phyloP scores from a whole-genome alignment of 1,139 yeast genomes.

The Kazachstania sp. region DNA sequence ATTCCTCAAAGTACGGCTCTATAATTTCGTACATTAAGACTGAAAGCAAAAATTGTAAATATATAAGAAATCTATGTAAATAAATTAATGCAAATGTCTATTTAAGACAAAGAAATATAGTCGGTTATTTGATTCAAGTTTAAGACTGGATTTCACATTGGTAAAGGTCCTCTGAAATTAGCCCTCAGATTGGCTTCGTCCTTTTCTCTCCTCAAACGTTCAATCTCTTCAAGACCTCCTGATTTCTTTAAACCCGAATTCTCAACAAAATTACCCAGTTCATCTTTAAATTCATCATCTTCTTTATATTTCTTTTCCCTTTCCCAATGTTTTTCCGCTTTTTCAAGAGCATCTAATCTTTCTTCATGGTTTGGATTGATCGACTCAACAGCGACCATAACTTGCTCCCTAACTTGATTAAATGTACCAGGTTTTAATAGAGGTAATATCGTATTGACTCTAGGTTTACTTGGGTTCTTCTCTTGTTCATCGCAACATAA shows the following conservation, averaged over 20 bases:
- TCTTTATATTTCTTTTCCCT: constrained; percentile 55
- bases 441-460: constrained; percentile 36
- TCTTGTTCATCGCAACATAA: constrained; percentile 75
- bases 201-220: constrained; percentile 54
- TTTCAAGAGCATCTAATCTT: constrained; percentile 78
- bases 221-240: constrained; percentile 86
- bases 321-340: constrained; percentile 74
- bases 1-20: not conserved
- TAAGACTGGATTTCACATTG: not conserved
- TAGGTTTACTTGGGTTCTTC: constrained; percentile 37
- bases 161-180: constrained; percentile 25
- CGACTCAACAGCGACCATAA: constrained; percentile 69
- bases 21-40: constrained; percentile 1
- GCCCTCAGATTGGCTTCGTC: constrained; percentile 61
- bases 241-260: constrained; percentile 66
- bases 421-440: constrained; percentile 62
- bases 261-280: constrained; percentile 77
- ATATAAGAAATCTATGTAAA: not conserved
- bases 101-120: not conserved
- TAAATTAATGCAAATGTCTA: not conserved
- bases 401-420: constrained; percentile 67
- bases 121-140: not conserved
- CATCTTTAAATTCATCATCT: constrained; percentile 68
- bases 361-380: constrained; percentile 76
- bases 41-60: constrained; percentile 3